A percentile compares a stretch with the other conserved stretches of the same genome.
Conservation (phyloP, 495 filamentous ascomycete genomes). For the Coniosporium apollinis region DNA sequence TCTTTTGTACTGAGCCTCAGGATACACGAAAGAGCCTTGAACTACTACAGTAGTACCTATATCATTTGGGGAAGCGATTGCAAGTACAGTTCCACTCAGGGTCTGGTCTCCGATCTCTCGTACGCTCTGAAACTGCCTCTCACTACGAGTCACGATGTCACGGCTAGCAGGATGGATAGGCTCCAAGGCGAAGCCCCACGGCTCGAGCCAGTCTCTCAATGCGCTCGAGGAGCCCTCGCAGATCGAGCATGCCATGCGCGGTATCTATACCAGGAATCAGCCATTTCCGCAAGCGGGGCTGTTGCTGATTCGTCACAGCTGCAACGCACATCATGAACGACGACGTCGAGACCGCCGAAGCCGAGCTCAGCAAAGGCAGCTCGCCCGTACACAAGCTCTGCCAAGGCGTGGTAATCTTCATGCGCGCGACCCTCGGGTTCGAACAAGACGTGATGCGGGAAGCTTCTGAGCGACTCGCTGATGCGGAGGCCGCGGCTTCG, state of each 20-base stretch:
- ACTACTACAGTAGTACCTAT: too few relatives aligned
- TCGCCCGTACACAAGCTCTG: conserved; percentile 87
- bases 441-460: conserved; percentile 90
- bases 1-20: too few relatives aligned
- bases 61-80: too few relatives aligned
- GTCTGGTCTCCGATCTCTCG: too few relatives aligned
- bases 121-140: too few relatives aligned
- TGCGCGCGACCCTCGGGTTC: conserved; percentile 76
- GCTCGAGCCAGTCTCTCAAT: conserved; percentile 40
- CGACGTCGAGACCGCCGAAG: conserved; percentile 77
- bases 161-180: conserved; percentile 36
- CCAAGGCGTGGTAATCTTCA: conserved; percentile 63
- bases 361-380: conserved; percentile 45
- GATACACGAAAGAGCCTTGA: too few relatives aligned
- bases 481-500: conserved; percentile 65
- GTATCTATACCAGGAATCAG: too few relatives aligned
- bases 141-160: conserved; percentile 8
- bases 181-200: conserved; percentile 30
- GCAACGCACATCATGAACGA: conserved; percentile 71
- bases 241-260: conserved; percentile 28
- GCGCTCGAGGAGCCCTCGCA: conserved; percentile 41
- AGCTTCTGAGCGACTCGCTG: conserved; percentile 53
- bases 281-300: too few relatives aligned
- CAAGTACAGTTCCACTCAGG: too few relatives aligned
- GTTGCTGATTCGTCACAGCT: too few relatives aligned